phyloP scores from a whole-genome alignment of 2,329 filamentous ascomycete genomes.

The Aureobasidium sp. region DNA sequence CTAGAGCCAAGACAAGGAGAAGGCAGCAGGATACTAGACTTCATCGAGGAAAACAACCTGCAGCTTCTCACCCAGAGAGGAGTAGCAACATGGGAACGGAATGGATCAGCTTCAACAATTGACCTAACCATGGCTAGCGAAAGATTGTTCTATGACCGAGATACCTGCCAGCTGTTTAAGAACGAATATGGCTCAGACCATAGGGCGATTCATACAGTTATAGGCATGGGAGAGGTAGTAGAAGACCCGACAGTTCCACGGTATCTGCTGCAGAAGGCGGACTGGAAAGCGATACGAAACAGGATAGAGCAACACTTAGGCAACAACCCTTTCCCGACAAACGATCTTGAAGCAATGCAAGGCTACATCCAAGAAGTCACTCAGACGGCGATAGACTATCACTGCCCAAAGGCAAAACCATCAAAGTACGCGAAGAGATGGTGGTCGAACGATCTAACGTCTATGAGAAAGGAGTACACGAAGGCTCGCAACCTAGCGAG shows the following conservation, averaged over 20 bases:
- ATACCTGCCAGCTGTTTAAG: neutral
- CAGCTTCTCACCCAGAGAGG: neutral
- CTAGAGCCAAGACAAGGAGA: slow-evolving; percentile 31
- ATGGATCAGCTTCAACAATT: neutral
- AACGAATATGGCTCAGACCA: slow-evolving; percentile 1
- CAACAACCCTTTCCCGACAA: neutral
- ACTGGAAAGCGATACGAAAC: neutral
- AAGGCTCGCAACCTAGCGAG: too few species aligned
- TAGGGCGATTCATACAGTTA: neutral
- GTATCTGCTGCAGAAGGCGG: neutral
- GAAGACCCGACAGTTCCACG: neutral
- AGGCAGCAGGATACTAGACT: slow-evolving; percentile 22
- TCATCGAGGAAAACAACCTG: neutral
- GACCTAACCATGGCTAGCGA: too few species aligned
- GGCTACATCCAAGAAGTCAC: neutral
- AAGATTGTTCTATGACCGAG: neutral
- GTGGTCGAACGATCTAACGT: too few species aligned
- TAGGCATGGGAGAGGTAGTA: neutral
- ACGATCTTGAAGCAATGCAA: neutral
- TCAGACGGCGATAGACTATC: slow-evolving; percentile 11
- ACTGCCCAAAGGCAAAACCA: slow-evolving; percentile 20
- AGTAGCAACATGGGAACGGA: neutral
- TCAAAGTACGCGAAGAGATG: slow-evolving; percentile 23
- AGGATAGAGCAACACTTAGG: neutral
- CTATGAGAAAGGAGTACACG: too few species aligned